Base-by-base conservation (phyloP, 768 basidiomycete genomes). In the Termitomyces sp. region DNA sequence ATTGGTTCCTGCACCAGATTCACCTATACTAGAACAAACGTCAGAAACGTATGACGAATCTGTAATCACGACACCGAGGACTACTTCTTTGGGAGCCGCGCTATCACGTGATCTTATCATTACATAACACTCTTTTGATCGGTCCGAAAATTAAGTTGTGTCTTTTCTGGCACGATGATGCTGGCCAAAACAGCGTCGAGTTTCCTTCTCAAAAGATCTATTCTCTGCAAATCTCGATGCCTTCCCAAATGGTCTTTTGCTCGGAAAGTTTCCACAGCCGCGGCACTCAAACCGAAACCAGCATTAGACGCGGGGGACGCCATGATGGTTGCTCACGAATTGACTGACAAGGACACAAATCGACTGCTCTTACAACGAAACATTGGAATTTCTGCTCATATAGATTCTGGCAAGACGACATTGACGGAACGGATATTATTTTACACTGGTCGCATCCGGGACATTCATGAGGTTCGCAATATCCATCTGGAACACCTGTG, bases 331-430 rank as follows among this genome's bases (percentile, higher is more conserved):
- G 72, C 67, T 56, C 76, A 80, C 63, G 62, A 73, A 3, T 75
- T 92, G 62, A 79, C 87, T 1, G 84, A 86, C 6, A 73, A 77
- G 50, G 97, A 99, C 74, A 61, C 76, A 54, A 66, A 73, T 58
- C 79, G 90, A 12, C 79, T 98, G 43, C 74, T 71, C 22, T 84
- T 83, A 58, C 92, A 98, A 70, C 78, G 97, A 62, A 99, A 99
- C 71, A 96, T 99, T 60, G 97, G 97, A 63, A 90, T 99, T 59
- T 92, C 90, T 4, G 94, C 94, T 0, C 93, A 95, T 68, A 95
- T 95, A 63, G 93, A 97, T 71, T 94, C 94, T 3, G 97, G 97
- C 28, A 99, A 99, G 79, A 99, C 97, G 0, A 99, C 97, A 2
- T 73, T 98, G 64, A 98, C 97, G 30, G 97, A 99, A 68, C 91